Conservation (phyloP, 148 eudicot genomes). For the Polygonum aviculare region DNA sequence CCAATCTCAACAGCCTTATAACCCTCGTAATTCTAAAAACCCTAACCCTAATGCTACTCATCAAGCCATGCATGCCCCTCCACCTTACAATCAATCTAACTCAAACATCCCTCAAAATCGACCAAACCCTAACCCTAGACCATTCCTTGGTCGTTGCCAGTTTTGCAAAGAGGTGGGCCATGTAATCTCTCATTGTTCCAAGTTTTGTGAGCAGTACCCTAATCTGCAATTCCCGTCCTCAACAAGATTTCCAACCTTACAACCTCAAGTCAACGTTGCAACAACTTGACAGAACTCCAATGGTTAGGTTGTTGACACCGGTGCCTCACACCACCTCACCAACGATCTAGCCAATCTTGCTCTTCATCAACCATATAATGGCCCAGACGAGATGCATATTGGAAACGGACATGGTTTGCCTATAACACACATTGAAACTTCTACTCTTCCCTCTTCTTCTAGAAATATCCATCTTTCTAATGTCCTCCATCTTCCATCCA, state of each 20-base stretch:
- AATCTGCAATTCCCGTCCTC: background rate
- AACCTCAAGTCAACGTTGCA: background rate
- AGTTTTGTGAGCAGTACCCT: background rate
- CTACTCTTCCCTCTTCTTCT: background rate
- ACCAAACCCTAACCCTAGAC: background rate
- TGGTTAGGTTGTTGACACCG: background rate
- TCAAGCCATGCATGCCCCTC: too few species aligned
- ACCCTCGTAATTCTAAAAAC: too few species aligned
- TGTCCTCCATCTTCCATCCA: background rate
- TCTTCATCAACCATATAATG: background rate
- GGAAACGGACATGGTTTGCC: background rate
- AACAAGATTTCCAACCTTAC: background rate
- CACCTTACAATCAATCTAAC: too few species aligned
- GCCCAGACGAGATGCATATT: background rate
- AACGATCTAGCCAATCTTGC: background rate
- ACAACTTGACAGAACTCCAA: background rate
- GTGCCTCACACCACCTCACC: background rate
- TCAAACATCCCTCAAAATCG: too few species aligned
- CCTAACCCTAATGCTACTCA: too few species aligned
- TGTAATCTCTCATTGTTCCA: background rate
- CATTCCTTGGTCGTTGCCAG: background rate
- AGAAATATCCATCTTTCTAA: too few species aligned
- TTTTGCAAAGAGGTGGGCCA: background rate
- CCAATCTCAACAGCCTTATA: too few species aligned
- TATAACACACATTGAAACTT: background rate